Base-by-base conservation (phyloP, 441 rosid species). In the Isatis lusitanica region DNA sequence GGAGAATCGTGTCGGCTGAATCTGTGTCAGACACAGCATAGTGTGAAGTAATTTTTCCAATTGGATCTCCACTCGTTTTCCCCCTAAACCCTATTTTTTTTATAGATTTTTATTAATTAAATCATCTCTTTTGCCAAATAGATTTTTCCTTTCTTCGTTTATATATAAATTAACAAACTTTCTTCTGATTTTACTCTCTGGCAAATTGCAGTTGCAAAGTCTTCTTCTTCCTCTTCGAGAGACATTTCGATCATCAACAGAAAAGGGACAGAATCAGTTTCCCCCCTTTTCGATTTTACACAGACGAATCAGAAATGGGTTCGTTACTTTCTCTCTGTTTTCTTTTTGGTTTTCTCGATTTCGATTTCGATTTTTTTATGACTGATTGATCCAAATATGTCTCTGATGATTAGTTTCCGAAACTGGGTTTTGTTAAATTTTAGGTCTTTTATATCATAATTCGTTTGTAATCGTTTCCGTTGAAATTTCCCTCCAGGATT, bases 1-100 rank as follows among this genome's bases (percentile, higher is more conserved):
- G 80, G 76, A 76, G 48, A 63, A 65, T 48, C 57, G 63, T 77
- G 80, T 71, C 80, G 73, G 80, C 73, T 66, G 38, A 17, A 70
- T 56, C 9, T 66, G 66, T 71, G 80, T 77, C 79, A 48, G 75
- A 69, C 28, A 33, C 65, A 59, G 46, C 70, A 53, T 39, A 53
- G 52, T 69, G 69, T 63, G 63, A 63, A 55, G 79, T 75, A 62
- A 33, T 6, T 9, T 73, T 28, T 35, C 42, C 47, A 21, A 39
- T 48, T 59, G 38, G 38, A 64, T 73, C 65, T 66, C 66, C 66
- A 57, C 63, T 47, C 30, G 4, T 38, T 59, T 47, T 58, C 26
- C 9, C 6, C 65, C 10, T 6, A 46, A 35, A 7, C 9, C 39
- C 10, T 16, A 5, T 55, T 55, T 55, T 21, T 21, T 21, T 21